Percentiles rank a stretch among this genome's conserved stretches.
These are phyloP conservation scores for Rutidosis leptorrhynchoides DNA, from an alignment of 129 eudicot genomes.

Conservation along the genomic window DNA sequence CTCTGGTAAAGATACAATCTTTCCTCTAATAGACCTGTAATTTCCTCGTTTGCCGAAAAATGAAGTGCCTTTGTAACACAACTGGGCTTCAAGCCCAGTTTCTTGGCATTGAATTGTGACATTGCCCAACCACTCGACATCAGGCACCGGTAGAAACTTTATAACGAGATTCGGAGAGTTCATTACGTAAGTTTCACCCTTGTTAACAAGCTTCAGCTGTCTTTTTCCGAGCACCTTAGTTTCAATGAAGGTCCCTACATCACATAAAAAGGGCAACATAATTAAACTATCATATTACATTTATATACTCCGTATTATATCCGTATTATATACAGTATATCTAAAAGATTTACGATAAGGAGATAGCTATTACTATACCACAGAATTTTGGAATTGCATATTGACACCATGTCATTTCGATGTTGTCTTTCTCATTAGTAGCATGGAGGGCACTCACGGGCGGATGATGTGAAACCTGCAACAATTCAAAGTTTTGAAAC, in stretches of 20 bases:
- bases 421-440: constrained; percentile 52
- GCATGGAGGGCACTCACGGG: constrained; percentile 92
- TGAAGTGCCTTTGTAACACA: constrained; percentile 51
- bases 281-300: background rate
- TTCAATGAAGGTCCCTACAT: constrained; percentile 65
- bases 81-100: constrained; percentile 70
- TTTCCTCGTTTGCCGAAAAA: constrained; percentile 44
- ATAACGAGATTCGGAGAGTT: constrained; percentile 77
- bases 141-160: constrained; percentile 62
- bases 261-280: background rate
- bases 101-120: constrained; percentile 64
- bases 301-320: background rate
- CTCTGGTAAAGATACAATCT: constrained; percentile 41
- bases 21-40: constrained; percentile 64
- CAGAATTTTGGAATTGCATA: constrained; percentile 60
- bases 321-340: background rate
- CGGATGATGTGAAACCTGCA: constrained; percentile 94
- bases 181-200: constrained; percentile 59
- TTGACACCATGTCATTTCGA: constrained; percentile 79
- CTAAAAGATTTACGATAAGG: background rate
- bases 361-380: constrained; percentile 37
- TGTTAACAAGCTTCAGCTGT: constrained; percentile 50
- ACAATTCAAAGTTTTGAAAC: background rate
- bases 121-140: constrained; percentile 72
- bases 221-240: constrained; percentile 55